Evolutionary conservation across 148 eudicot species (phyloP), one percentile per base, ranked within the genome.

Genomic region (Vaccinium macrocarpon): DNA sequence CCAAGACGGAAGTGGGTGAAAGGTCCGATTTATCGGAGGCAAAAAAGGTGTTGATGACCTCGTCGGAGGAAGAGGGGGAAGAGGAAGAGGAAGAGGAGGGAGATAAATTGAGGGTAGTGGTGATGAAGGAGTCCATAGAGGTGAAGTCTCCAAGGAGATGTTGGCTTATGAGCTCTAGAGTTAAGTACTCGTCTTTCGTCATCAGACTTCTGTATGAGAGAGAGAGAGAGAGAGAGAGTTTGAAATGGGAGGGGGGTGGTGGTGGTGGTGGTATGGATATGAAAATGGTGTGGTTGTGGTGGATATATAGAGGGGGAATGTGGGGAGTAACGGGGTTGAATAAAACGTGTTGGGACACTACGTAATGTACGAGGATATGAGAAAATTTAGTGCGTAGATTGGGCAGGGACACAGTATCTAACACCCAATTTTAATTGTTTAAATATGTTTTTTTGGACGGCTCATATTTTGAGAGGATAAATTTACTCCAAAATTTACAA

Each of bases 141-240:
- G 78, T 57, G 84, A 88, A 85, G 79, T 88, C 89, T 83, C 62
- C 89, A 1, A 88, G 86, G 35, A 88, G 87, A 52, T 88, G 87
- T 80, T 83, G 86, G 78, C 87, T 83, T 83, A 88, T 88, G 79
- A 82, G 87, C 38, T 88, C 89, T 55, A 88, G 79, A 27, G 86
- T 57, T 56, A 25, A 71, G 19, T 74, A 74, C 70, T 87, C 89
- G 25, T 85, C 89, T 18, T 52, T 57, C 25, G 62, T 74, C 61
- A n/a, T 49, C 81, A 32, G 76, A 9, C 6, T 18, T 7, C 0
- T 19, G 66, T 19, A 13, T 46, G 29, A 35, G 13, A 38, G 25
- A 64, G 50, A 61, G 85, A 64, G 66, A 77, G 76, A 57, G 80
- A 23, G 80, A 13, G 85, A 29, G 53, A 19, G 35, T 73, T 27